Conservation (phyloP, 208 protist genomes). For the Trypanosoma vivax region DNA sequence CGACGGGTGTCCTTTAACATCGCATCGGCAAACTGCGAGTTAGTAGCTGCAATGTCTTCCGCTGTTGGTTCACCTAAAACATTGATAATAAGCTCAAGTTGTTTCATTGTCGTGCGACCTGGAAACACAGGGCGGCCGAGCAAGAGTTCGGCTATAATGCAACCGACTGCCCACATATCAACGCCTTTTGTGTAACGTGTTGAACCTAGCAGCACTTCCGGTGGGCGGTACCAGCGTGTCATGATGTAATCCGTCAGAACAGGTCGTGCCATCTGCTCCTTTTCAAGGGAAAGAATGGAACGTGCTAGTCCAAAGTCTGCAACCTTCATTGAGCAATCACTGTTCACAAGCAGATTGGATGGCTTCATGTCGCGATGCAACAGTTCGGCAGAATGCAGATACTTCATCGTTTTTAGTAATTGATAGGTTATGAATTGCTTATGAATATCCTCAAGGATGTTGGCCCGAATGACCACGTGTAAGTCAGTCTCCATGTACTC, state of each 20-base stretch:
- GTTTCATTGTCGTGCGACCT: slow-evolving; percentile 94
- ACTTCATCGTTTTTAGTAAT: slow-evolving; percentile 95
- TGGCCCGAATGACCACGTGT: slow-evolving; percentile 93
- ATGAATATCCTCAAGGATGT: slow-evolving; percentile 96
- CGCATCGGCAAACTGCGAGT: slow-evolving; percentile 92
- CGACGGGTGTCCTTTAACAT: slow-evolving; percentile 89
- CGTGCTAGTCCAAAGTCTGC: slow-evolving; percentile 98
- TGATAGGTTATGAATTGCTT: slow-evolving; percentile 98
- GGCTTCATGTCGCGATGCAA: slow-evolving; percentile 94
- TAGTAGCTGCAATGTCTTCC: slow-evolving; percentile 90
- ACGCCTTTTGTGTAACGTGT: slow-evolving; percentile 95
- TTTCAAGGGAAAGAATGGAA: slow-evolving; percentile 83
- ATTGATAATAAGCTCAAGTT: slow-evolving; percentile 95
- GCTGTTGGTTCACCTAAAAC: slow-evolving; percentile 82
- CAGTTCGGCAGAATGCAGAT: slow-evolving; percentile 90
- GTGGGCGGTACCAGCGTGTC: slow-evolving; percentile 97
- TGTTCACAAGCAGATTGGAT: slow-evolving; percentile 89
- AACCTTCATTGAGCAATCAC: slow-evolving; percentile 94
- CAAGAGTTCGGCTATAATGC: slow-evolving; percentile 96
- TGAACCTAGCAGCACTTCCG: slow-evolving; percentile 96
- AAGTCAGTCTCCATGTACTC: slow-evolving; percentile 97
- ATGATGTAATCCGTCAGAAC: slow-evolving; percentile 95
- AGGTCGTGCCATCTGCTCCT: slow-evolving; percentile 78
- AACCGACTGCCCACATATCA: slow-evolving; percentile 98
- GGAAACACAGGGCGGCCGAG: slow-evolving; percentile 94